Evolutionary conservation across 192 early-diverging fungal species (phyloP), one percentile per base, ranked within the genome.

Genomic region (Coemansia sp.): DNA sequence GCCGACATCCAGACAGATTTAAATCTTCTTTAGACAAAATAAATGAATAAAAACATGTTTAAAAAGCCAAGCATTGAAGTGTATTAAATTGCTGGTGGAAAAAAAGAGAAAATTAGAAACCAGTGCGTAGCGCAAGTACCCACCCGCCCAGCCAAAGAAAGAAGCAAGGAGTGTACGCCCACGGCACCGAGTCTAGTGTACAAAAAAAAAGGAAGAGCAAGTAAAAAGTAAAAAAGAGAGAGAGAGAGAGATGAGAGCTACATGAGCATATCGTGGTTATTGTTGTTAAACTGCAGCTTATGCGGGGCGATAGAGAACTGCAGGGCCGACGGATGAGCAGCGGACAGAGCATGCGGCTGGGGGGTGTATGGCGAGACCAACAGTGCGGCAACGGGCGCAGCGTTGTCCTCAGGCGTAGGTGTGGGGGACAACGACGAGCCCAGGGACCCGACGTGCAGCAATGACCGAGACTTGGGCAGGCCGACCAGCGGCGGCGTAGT

Each of bases 211-310:
- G 6, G 17, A 25, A 67, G 53, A 49, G n/a, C 53, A 56, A 56
- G 37, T 46, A 30, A 21, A 33, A 25, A 25, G 51, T 17, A 15
- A 22, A 30, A 23, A 44, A 43, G 42, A 5, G 4, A 30, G 23
- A 52, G 2, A 3, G 7, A 30, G 11, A 14, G 23, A n/a, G 42
- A 5, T 19, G n/a, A 10, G 1, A 18, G 7, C 41, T 72, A 61
- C 74, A 78, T 62, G 47, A 71, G 70, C 46, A 71, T 51, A 34
- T 78, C 74, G 24, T 64, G 51, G 44, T 78, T 68, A 17, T 53
- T 51, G 52, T 53, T 51, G 52, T 71, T 78, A 61, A 78, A 67
- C 57, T 78, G 74, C 18, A 78, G 49, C 33, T 70, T 77, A 44
- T 77, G 62, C 41, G 73, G 73, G 25, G 67, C 67, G 23, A 67